Percentiles rank a stretch among this genome's conserved stretches.
Evolutionary conservation across 257 asterid species (phyloP).

Genomic region (Paulownia fortunei): DNA sequence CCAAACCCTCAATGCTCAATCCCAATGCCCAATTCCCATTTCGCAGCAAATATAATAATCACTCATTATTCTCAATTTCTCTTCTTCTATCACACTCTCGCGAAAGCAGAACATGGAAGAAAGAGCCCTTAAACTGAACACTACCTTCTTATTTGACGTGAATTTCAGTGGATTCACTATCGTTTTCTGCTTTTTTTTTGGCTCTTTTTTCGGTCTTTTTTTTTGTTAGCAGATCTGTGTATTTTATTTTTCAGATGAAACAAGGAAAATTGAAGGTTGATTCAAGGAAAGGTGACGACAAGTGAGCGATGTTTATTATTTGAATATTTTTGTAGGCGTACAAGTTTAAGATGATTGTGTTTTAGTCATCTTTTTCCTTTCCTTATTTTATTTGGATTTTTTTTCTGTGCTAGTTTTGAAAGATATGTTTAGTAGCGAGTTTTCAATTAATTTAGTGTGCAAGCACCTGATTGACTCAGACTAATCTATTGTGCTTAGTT

Average conservation of each 20-base stretch:
- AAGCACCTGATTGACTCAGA: not conserved
- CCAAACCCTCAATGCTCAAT: too few relatives aligned
- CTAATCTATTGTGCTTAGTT: not conserved
- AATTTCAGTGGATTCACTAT: not conserved
- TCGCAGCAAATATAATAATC: not conserved
- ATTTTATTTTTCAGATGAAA: constrained; percentile 34
- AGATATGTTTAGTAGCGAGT: not conserved
- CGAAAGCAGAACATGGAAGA: not conserved
- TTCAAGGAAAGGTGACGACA: constrained; percentile 38
- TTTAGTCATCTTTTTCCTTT: not conserved
- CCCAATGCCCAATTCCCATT: not conserved
- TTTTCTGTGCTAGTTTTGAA: too few relatives aligned
- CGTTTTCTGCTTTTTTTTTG: not conserved
- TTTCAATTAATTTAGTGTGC: not conserved
- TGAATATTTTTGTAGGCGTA: not conserved
- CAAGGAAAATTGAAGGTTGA: constrained; percentile 47
- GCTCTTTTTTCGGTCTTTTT: not conserved
- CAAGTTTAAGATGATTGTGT: not conserved
- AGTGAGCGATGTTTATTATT: constrained; percentile 32
- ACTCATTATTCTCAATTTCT: too few relatives aligned
- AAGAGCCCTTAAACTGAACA: not conserved
- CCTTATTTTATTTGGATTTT: too few relatives aligned
- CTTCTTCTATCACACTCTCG: not conserved
- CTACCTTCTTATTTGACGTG: not conserved
- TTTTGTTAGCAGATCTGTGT: not conserved